Base-by-base conservation (phyloP, 805 yeast species). In the Candida xiaguanensis region DNA sequence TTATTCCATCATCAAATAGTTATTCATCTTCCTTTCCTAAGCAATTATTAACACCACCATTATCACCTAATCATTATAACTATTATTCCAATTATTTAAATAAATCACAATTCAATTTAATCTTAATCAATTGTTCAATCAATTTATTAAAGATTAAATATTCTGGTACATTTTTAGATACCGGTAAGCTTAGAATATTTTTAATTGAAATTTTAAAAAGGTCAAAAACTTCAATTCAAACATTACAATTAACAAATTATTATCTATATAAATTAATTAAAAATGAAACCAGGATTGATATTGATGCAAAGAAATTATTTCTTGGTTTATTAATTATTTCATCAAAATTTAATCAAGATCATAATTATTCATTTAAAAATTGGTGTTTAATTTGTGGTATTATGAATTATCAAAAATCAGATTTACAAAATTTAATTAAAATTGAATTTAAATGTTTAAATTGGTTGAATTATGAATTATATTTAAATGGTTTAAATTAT, bases 311-410 rank as follows among this genome's bases (percentile, higher is more conserved):
- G 49, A 76, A 84, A 45, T 72, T 79, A 30, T 80, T 87, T 46
- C 67, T 87, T 44, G 74, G 81, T 2, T 74, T 85, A 51, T 57
- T 87, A 38, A 83, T 86, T 38, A 63, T 87, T 27, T 80, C 93
- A 3, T 75, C 82, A 38, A 87, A 87, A 55, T 85, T 79, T 56
- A 67, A 74, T 43, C 87, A 80, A 53, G 95, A 87, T 59, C 75
- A 77, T 36, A 82, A 81, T 54, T 85, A 76, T 58, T 69, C 84
- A 22, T 70, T 83, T 48, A 72, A 69, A 45, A 75, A 85, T 5
- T 87, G 95, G 95, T 67, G 82, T 37, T 75, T 77, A 54, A 80
- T 87, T 36, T 75, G 87, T 24, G 93, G 95, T 0, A 52, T 66
- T 48, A 55, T 48, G 16, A 51, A 47, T 20, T 31, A 39, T 15